Evolutionary conservation across 345 rosid species (phyloP).

Genomic region (Brassica rapa): DNA sequence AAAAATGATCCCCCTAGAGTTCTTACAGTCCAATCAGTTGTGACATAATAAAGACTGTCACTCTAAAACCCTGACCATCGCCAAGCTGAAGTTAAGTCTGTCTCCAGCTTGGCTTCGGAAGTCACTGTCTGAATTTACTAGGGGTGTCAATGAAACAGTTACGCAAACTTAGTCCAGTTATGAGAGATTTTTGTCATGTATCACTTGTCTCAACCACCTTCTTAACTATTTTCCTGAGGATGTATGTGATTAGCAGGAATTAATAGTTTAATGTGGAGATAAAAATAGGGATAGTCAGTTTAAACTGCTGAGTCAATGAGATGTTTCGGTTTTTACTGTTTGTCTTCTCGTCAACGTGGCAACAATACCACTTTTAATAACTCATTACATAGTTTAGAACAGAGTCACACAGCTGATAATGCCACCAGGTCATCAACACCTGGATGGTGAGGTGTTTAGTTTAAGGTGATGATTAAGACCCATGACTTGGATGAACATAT

Average conservation of each 20-base stretch:
- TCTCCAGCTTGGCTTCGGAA: conserved; percentile 30
- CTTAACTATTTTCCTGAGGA: neutral
- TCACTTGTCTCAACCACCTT: neutral
- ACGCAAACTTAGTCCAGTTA: conserved; percentile 1
- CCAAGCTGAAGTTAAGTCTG: conserved; percentile 13
- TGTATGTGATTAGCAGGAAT: neutral
- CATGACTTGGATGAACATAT: neutral
- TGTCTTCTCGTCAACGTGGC: neutral
- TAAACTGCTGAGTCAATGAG: neutral
- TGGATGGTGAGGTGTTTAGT: conserved; percentile 1
- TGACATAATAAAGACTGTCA: neutral
- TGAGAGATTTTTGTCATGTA: neutral
- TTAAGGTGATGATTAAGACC: neutral
- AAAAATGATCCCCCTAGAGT: conserved; percentile 8
- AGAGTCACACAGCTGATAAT: neutral
- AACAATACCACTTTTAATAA: neutral
- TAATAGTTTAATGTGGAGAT: neutral
- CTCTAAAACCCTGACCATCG: neutral
- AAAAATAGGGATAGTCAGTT: neutral
- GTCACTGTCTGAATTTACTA: conserved; percentile 16
- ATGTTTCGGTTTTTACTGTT: neutral
- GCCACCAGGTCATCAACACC: neutral
- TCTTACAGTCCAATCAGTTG: conserved; percentile 24
- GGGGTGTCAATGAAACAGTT: neutral
- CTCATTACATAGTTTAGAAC: neutral